Percentiles rank a stretch among this genome's conserved stretches.
Evolutionary conservation across 805 yeast species (phyloP).

Genomic region (Lachancea dasiensis): DNA sequence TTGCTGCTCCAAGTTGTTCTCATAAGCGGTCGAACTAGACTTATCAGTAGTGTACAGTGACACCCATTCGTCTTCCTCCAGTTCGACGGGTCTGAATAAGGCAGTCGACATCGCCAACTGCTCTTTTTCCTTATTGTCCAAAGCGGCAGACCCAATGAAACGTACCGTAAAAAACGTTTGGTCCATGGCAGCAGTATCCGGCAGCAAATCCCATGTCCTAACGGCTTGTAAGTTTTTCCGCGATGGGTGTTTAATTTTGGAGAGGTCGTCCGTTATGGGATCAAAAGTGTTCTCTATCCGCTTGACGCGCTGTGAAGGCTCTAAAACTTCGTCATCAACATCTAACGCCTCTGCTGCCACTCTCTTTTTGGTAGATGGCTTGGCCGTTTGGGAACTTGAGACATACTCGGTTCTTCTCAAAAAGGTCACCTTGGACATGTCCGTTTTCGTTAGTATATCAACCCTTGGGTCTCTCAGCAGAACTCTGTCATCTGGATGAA

Average conservation of each 20-base stretch:
- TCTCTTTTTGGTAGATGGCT: conserved; percentile 32
- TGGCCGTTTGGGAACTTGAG: conserved; percentile 46
- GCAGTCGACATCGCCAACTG: conserved; percentile 46
- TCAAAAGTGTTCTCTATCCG: conserved; percentile 75
- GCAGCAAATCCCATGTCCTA: conserved; percentile 71
- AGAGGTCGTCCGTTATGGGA: conserved; percentile 42
- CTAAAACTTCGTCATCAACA: conserved; percentile 19
- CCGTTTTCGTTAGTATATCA: conserved; percentile 32
- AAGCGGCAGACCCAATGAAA: conserved; percentile 47
- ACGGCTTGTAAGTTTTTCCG: conserved; percentile 70
- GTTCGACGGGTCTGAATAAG: conserved; percentile 64
- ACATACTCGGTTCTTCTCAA: conserved; percentile 93
- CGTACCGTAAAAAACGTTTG: conserved; percentile 61
- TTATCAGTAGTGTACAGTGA: conserved; percentile 53
- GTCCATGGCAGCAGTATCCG: conserved; percentile 90
- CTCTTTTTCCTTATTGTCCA: conserved; percentile 32
- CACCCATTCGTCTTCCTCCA: conserved; percentile 72
- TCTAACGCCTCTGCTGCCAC: conserved; percentile 16
- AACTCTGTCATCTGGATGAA: conserved; percentile 74
- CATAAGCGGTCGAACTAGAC: conserved; percentile 37
- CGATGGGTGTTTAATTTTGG: conserved; percentile 65
- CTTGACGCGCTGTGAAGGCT: conserved; percentile 24
- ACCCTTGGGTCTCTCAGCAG: conserved; percentile 74
- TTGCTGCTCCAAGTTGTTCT: conserved; percentile 36
- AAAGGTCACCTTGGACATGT: conserved; percentile 53